Evolutionary conservation across 2,329 filamentous ascomycete species (phyloP), one percentile per base, ranked within the genome.

Genomic region (Lachnellula hyalina): DNA sequence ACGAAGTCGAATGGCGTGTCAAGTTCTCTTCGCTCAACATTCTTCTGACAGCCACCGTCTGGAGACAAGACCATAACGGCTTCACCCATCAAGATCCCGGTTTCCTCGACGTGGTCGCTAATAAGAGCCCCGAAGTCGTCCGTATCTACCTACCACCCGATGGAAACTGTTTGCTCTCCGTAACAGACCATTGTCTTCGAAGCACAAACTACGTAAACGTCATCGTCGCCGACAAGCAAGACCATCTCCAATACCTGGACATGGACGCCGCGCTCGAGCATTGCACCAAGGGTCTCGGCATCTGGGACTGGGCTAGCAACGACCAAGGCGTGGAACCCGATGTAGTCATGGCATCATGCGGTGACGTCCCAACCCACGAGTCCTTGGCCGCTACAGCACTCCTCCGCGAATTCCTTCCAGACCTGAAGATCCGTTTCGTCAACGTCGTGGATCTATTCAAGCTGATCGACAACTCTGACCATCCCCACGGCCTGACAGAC

Each of bases 401-500:
- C 14, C 77, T 92, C 8, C 80, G 89, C n/a, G 75, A 84, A 53
- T 75, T 87, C 68, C 79, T 91, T 55, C 87, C 88, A 2, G 75
- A 85, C 3, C 76, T 92, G 61, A 89, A 87, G 72, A 81, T 92
- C 67, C 85, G 88, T 59, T 89, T 87, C 70, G 86, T 92, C 71
- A 92, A 92, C 70, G 83, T 87, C 4, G 85, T 91, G 21, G 89
- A 92, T 65, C 77, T 92, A 23, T 91, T 92, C 83, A 89, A 88
- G 72, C 77, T 92, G 47, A 89, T 90, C 63, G 81, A 84, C 56
- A 76, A 82, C 54, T 74, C 71, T 19, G 82, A 90, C 64, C 88
- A 92, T 68, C 84, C 87, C 0, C 88, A 92, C 71, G 88, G 87
- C 41, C 76, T 91, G 54, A 78, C 76, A 0, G 83, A 89, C 62